phyloP scores from a whole-genome alignment of 2,329 filamentous ascomycete genomes.

The Zymoseptoria crescenta region DNA sequence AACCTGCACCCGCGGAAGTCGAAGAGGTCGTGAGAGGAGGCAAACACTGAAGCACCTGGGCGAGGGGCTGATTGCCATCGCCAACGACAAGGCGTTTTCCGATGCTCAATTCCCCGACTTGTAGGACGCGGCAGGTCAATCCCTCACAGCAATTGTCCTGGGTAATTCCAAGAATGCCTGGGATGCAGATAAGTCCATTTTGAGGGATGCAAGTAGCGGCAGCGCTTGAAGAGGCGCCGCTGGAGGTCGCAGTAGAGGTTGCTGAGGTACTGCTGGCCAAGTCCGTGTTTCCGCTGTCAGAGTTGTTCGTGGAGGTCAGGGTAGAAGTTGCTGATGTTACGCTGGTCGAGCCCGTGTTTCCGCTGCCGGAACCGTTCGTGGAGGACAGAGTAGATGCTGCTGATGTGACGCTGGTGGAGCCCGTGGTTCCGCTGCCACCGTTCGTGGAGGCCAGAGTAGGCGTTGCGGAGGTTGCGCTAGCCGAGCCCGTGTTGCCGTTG shows the following conservation, averaged over 20 bases:
- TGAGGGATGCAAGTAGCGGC: background rate
- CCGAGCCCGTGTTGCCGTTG: background rate
- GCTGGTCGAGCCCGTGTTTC: background rate
- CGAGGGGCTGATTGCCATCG: background rate
- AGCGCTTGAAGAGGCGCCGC: background rate
- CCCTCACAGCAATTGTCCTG: conserved; percentile 1
- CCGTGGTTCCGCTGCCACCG: background rate
- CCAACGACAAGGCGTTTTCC: background rate
- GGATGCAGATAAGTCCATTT: background rate
- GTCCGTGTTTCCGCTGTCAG: background rate
- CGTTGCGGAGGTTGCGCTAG: background rate
- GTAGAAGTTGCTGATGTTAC: background rate
- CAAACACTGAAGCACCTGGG: background rate
- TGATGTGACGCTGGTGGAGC: background rate
- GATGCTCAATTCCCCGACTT: background rate
- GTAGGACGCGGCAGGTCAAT: conserved; percentile 1
- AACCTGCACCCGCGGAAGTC: background rate
- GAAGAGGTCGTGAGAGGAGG: background rate
- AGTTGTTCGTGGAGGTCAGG: background rate
- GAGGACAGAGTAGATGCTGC: background rate
- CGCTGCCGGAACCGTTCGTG: background rate
- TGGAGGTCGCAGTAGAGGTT: background rate
- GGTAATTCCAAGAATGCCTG: background rate
- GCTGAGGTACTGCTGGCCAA: background rate
- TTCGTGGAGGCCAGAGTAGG: background rate